Evolutionary conservation across 2,329 filamentous ascomycete genomes (phyloP), one percentile per base, ranked within the genome.

Genomic region (Penicillium sp.): DNA sequence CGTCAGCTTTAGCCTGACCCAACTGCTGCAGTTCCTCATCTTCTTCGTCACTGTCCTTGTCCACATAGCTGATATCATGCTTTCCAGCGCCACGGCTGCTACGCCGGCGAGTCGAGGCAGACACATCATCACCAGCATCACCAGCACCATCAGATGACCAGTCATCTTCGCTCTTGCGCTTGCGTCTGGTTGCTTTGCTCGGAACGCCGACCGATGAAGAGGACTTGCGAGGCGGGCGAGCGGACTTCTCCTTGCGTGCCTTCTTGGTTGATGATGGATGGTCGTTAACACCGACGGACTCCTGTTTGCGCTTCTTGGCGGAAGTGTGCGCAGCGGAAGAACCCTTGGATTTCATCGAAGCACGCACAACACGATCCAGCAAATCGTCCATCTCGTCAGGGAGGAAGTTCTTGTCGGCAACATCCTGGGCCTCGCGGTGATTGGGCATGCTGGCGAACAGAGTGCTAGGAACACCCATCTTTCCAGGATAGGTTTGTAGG

Each of bases 361-460:
- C 83, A 59, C 84, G 82, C 49, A 96, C 87, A 37, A 89, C 68
- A 16, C 83, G 81, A 56, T 96, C 90, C 23, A 97, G 74, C 44
- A 80, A 77, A 49, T 90, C 85, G 32, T 88, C 85, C 14, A 87
- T 69, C 20, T 84, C 85, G 11, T 89, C 85, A 1, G 88, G 85
- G 9, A 95, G 77, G 64, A 86, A 95, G 48, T 86, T 84, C 74
- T 86, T 94, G 66, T 89, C 84, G 0, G 90, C 89, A 61, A 95
- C 89, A 59, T 87, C 81, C 62, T 93, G 86, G 0, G 90, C 90
- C 40, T 82, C 79, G 24, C 85, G 80, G 60, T 94, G 89, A 51
- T 80, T 87, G 16, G 84, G 79, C 54, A 97, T 77, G 3, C 82
- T 76, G 13, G 78, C 78, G 67, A 93, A 97, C 13, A 97, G 77